Evolutionary conservation across 1,284 basidiomycete genomes (phyloP).

Genomic region (Ustilago sp.): DNA sequence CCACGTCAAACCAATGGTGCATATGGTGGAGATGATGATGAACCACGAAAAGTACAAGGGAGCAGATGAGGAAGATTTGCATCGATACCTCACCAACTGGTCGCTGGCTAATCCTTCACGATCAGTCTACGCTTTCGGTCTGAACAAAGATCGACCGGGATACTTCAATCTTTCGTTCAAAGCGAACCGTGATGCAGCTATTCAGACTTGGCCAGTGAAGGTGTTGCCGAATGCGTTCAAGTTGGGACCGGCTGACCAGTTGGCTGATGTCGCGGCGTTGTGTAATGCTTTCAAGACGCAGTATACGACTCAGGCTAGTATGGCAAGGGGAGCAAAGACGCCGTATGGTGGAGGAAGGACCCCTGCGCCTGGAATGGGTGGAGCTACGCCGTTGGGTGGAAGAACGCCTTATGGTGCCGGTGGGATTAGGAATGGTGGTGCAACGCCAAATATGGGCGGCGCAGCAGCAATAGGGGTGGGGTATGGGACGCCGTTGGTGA

Average conservation of each 20-base stretch:
- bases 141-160: conserved; percentile 89
- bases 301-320: conserved; percentile 63
- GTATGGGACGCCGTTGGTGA: conserved; percentile 35
- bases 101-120: conserved; percentile 91
- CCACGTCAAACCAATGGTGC: conserved; percentile 93
- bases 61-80: conserved; percentile 83
- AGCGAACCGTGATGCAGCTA: conserved; percentile 74
- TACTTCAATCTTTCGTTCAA: conserved; percentile 95
- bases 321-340: conserved; percentile 57
- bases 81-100: conserved; percentile 63
- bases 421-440: conserved; percentile 25
- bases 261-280: conserved; percentile 64
- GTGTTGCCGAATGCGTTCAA: conserved; percentile 67
- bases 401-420: conserved; percentile 34
- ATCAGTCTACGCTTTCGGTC: conserved; percentile 94
- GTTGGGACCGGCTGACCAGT: conserved; percentile 63
- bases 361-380: conserved; percentile 45
- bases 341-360: conserved; percentile 54
- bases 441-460: conserved; percentile 16
- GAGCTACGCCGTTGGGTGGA: conserved; percentile 41
- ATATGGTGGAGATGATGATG: conserved; percentile 94
- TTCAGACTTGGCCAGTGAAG: conserved; percentile 69
- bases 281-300: conserved; percentile 69
- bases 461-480: conserved; percentile 19
- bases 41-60: conserved; percentile 95